Conservation (phyloP, 2,329 filamentous ascomycete genomes). For the Daldinia sp. region DNA sequence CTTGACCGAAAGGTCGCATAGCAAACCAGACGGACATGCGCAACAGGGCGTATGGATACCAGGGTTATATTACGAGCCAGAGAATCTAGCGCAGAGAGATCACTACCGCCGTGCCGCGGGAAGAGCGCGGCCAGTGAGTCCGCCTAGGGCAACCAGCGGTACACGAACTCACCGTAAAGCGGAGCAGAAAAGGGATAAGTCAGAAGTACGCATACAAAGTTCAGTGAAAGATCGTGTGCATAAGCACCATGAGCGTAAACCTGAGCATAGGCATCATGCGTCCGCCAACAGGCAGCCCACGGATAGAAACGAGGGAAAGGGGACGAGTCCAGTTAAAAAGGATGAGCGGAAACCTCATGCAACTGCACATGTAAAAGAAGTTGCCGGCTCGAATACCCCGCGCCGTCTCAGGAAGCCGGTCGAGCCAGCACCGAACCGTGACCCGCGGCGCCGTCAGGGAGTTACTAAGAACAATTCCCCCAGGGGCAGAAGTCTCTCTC, state of each 20-base stretch:
- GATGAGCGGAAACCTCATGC: not conserved
- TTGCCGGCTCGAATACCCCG: not conserved
- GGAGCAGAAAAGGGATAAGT: constrained; percentile 7
- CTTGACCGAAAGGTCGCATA: constrained; percentile 19
- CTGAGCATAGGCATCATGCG: not conserved
- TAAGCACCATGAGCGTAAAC: no score
- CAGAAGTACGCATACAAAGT: not conserved
- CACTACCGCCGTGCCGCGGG: constrained; percentile 31
- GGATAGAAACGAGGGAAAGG: not conserved
- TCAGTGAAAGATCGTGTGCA: not conserved
- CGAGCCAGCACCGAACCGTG: not conserved
- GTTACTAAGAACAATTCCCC: not conserved
- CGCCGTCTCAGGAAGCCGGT: not conserved
- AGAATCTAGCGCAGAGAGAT: constrained; percentile 37
- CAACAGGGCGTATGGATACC: constrained; percentile 44
- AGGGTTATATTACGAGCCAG: constrained; percentile 43
- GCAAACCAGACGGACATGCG: not conserved
- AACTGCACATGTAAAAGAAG: not conserved
- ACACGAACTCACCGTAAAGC: not conserved
- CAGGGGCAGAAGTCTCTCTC: not conserved
- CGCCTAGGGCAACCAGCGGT: constrained; percentile 5
- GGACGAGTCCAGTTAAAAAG: not conserved
- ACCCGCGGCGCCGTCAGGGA: not conserved
- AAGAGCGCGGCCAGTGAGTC: constrained; percentile 35
- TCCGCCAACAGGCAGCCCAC: not conserved